Evolutionary conservation across 1,139 yeast genomes (phyloP), one percentile per base, ranked within the genome.

Genomic region (Zygotorulaspora mrakii): DNA sequence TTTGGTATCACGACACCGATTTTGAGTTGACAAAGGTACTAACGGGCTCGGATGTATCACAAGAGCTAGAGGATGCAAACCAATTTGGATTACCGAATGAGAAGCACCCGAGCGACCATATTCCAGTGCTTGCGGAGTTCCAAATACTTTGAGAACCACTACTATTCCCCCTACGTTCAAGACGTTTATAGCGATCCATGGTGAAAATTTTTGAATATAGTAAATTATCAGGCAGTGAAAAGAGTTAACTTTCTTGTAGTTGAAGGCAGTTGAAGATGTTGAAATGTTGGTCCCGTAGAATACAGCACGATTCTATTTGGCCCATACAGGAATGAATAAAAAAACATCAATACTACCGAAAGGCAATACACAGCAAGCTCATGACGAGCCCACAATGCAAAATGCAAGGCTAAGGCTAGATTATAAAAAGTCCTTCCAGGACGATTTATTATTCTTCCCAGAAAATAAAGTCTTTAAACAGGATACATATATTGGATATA

Each of bases 71-170:
- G 4, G 22, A 23, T 2, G 66, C 72, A 35, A 75, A 76, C 40
- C 77, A 81, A 45, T 77, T 83, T 55, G 98, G 97, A 1, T 76
- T 91, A 61, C 98, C 98, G 4, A 87, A 86, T 59, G 82, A 82
- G 8, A 80, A 84, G 55, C 85, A 82, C 67, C 96, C 97, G 17
- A 85, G 95, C 34, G 97, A 89, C 65, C 96, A 89, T 65, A 80
- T 89, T 52, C 91, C 96, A 5, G 68, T 89, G 45, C 78, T 86
- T 33, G 73, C 88, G 13, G 81, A 80, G 58, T 80, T 88, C 55
- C 81, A 78, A 54, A 77, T 82, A 18, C 41, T 53, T 14, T 47
- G 41, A 43, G 21, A 9, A 10, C 23, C 22, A 18, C 29, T 14
- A 26, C 12, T 20, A 12, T 16, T 23, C 26, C 14, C 28, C 24